phyloP scores from a whole-genome alignment of 169 alveolate species.

The Cryptosporidium bovis region DNA sequence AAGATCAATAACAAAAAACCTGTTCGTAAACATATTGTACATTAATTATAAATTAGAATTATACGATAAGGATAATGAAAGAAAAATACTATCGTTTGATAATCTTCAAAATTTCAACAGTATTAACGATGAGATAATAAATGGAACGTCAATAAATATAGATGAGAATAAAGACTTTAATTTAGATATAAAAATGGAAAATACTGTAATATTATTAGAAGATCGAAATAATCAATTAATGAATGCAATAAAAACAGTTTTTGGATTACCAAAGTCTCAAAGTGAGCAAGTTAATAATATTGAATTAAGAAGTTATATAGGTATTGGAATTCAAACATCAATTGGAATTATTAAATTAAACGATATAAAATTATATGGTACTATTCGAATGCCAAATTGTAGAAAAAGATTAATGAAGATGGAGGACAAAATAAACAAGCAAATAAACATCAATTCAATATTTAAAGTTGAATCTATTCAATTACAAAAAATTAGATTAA shows the following conservation, averaged over 20 bases:
- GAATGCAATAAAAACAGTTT: constrained; percentile 25
- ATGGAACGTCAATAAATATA: neutral
- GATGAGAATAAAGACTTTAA: constrained; percentile 10
- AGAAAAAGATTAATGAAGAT: neutral
- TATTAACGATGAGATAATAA: neutral
- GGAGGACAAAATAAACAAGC: neutral
- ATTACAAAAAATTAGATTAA: constrained; percentile 49
- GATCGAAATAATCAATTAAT: constrained; percentile 30
- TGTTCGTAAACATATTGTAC: constrained; percentile 10
- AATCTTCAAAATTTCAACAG: constrained; percentile 11
- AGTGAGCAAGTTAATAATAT: constrained; percentile 10
- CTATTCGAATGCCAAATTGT: constrained; percentile 25
- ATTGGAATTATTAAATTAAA: constrained; percentile 25
- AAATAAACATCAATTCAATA: constrained; percentile 25
- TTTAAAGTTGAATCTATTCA: constrained; percentile 67
- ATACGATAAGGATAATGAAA: neutral
- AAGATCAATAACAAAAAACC: constrained; percentile 39
- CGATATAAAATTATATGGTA: constrained; percentile 4
- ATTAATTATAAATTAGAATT: constrained; percentile 14
- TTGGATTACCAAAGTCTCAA: constrained; percentile 12
- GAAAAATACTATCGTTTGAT: constrained; percentile 22
- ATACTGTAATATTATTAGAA: constrained; percentile 18
- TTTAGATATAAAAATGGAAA: constrained; percentile 5
- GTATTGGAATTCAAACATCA: constrained; percentile 32
- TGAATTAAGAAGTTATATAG: constrained; percentile 15